A percentile compares a stretch with the other conserved stretches of the same genome.
Conservation (phyloP, 148 eudicot genomes). For the Nepenthes gracilis region DNA sequence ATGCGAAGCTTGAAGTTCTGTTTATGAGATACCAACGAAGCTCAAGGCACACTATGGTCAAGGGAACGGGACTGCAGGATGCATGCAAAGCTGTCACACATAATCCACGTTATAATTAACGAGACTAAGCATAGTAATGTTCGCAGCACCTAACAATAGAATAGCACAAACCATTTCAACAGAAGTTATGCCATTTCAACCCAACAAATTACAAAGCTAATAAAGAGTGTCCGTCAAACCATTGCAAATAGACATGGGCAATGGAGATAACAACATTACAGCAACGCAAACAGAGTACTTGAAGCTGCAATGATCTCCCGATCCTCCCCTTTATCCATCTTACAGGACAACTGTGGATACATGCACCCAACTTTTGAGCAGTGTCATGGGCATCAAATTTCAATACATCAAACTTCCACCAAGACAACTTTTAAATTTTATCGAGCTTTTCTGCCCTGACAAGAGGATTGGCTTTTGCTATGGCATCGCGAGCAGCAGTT, state of each 20-base stretch:
- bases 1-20: too few species aligned
- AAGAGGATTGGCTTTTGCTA: slow-evolving; percentile 57
- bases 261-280: slow-evolving; percentile 20
- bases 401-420: slow-evolving; percentile 9
- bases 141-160: background rate
- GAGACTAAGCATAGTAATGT: background rate
- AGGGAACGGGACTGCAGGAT: background rate
- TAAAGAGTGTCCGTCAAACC: slow-evolving; percentile 21
- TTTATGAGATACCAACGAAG: too few species aligned
- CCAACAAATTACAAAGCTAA: slow-evolving; percentile 20
- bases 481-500: slow-evolving; percentile 45
- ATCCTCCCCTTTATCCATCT: slow-evolving; percentile 14
- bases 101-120: background rate
- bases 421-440: slow-evolving; percentile 19
- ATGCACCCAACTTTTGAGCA: slow-evolving; percentile 27
- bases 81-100: background rate
- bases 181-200: slow-evolving; percentile 23
- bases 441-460: slow-evolving; percentile 50
- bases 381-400: slow-evolving; percentile 15
- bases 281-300: slow-evolving; percentile 22
- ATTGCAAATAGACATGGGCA: slow-evolving; percentile 13
- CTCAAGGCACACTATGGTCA: too few species aligned
- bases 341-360: slow-evolving; percentile 13
- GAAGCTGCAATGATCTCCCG: slow-evolving; percentile 21
- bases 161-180: slow-evolving; percentile 21